Evolutionary conservation across 2,329 filamentous ascomycete species (phyloP).

Genomic region (Cordyceps javanica): DNA sequence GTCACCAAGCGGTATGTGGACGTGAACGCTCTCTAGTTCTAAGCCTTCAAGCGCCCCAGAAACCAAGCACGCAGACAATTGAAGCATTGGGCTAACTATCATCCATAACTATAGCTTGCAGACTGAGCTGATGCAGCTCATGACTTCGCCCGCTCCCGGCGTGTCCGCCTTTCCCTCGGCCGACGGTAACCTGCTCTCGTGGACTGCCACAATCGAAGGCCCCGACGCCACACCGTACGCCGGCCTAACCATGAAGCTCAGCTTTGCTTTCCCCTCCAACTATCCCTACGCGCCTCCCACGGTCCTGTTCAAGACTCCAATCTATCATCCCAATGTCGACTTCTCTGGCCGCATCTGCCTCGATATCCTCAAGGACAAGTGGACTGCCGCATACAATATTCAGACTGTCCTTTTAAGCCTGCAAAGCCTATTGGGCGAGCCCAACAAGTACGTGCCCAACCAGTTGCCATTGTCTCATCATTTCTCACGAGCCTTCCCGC

Average conservation of each 20-base stretch:
- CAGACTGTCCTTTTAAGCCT: conserved; percentile 88
- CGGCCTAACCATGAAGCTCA: conserved; percentile 82
- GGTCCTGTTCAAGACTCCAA: conserved; percentile 95
- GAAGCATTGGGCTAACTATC: background rate
- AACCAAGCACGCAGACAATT: background rate
- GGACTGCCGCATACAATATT: conserved; percentile 96
- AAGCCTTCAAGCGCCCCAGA: background rate
- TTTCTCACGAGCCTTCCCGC: background rate
- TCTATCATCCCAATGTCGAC: conserved; percentile 98
- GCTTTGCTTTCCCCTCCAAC: conserved; percentile 82
- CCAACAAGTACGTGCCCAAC: conserved; percentile 80
- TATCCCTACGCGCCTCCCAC: conserved; percentile 90
- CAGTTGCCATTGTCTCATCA: background rate
- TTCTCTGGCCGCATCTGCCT: conserved; percentile 95
- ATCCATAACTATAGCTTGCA: conserved; percentile 61
- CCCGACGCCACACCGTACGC: conserved; percentile 89
- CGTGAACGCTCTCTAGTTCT: conserved; percentile 7
- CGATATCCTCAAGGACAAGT: conserved; percentile 98
- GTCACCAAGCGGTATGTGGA: conserved; percentile 66
- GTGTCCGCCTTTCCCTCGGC: conserved; percentile 91
- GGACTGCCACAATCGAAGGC: conserved; percentile 90
- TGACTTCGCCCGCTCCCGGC: conserved; percentile 89
- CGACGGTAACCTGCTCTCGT: conserved; percentile 83
- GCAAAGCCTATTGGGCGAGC: conserved; percentile 92
- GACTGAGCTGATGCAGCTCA: conserved; percentile 96